phyloP scores from a whole-genome alignment of 2,329 filamentous ascomycete genomes.

The Fusarium metavorans region DNA sequence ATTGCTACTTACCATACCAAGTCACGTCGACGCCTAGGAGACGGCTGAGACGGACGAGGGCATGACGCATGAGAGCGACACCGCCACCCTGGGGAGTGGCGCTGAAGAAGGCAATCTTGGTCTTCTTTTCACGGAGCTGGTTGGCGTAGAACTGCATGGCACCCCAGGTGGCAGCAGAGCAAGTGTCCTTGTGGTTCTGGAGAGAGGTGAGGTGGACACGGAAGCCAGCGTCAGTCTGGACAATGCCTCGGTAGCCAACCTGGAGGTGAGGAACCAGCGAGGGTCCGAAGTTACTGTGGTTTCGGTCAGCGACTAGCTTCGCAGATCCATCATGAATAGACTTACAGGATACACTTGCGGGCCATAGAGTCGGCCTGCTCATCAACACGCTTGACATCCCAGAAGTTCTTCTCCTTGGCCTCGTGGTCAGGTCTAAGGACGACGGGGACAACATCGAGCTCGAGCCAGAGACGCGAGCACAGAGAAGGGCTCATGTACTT shows the following conservation, averaged over 20 bases:
- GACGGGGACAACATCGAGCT: constrained; percentile 81
- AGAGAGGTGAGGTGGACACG: constrained; percentile 69
- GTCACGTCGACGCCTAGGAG: constrained; percentile 75
- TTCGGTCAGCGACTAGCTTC: not conserved
- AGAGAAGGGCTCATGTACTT: constrained; percentile 72
- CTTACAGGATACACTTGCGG: constrained; percentile 80
- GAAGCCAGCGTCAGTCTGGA: constrained; percentile 77
- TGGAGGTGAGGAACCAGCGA: constrained; percentile 76
- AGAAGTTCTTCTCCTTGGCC: constrained; percentile 57
- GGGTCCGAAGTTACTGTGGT: constrained; percentile 76
- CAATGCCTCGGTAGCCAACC: constrained; percentile 74
- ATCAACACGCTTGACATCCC: constrained; percentile 73
- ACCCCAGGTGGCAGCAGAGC: constrained; percentile 72
- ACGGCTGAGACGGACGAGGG: constrained; percentile 77
- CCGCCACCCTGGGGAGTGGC: constrained; percentile 85
- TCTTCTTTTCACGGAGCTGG: constrained; percentile 71
- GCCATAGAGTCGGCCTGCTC: constrained; percentile 87
- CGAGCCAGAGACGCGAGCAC: constrained; percentile 78
- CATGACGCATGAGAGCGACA: constrained; percentile 85
- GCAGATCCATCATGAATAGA: not conserved
- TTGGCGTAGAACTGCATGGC: constrained; percentile 72
- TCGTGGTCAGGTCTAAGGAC: constrained; percentile 66
- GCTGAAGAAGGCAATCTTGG: constrained; percentile 83
- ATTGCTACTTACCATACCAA: constrained; percentile 71
- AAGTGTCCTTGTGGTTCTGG: constrained; percentile 71